Evolutionary conservation across 2,329 filamentous ascomycete species (phyloP).

Genomic region (Fusarium dimerum): DNA sequence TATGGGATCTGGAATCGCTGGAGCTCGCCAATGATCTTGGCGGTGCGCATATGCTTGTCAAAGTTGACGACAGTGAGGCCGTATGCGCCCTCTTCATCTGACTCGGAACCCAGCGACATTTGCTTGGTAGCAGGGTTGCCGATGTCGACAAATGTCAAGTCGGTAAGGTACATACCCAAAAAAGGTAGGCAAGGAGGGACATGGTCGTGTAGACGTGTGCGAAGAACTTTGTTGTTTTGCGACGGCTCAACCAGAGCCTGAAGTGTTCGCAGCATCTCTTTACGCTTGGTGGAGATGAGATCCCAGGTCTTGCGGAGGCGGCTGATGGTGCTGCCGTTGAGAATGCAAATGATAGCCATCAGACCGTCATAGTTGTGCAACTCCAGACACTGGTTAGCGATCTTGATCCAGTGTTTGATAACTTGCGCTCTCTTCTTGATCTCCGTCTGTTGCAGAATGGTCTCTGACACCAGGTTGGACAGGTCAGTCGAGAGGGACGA

Average conservation of each 20-base stretch:
- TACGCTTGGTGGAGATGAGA: slow-evolving; percentile 78
- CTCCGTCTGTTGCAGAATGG: slow-evolving; percentile 84
- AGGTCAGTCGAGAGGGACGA: slow-evolving; percentile 89
- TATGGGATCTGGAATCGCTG: slow-evolving; percentile 97
- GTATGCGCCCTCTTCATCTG: slow-evolving; percentile 62
- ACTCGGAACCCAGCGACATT: slow-evolving; percentile 51
- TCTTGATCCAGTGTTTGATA: slow-evolving; percentile 99
- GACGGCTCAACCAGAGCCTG: slow-evolving; percentile 85
- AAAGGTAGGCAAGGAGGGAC: slow-evolving; percentile 93
- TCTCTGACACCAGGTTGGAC: slow-evolving; percentile 89
- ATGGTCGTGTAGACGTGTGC: slow-evolving; percentile 79
- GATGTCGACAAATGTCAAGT: slow-evolving; percentile 93
- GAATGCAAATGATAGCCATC: slow-evolving; percentile 94
- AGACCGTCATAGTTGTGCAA: slow-evolving; percentile 95
- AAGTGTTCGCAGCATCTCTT: slow-evolving; percentile 74
- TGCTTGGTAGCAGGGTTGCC: slow-evolving; percentile 87
- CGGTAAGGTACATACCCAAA: slow-evolving; percentile 93
- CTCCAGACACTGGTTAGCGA: slow-evolving; percentile 81
- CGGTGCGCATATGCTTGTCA: slow-evolving; percentile 92
- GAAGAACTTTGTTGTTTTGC: slow-evolving; percentile 86
- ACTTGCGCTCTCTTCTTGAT: slow-evolving; percentile 86
- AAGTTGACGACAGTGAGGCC: slow-evolving; percentile 89
- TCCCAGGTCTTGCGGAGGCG: slow-evolving; percentile 94
- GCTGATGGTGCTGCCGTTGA: slow-evolving; percentile 89
- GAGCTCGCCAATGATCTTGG: slow-evolving; percentile 92